Conservation (phyloP, 2,329 filamentous ascomycete species). For the Sarocladium oryzae region DNA sequence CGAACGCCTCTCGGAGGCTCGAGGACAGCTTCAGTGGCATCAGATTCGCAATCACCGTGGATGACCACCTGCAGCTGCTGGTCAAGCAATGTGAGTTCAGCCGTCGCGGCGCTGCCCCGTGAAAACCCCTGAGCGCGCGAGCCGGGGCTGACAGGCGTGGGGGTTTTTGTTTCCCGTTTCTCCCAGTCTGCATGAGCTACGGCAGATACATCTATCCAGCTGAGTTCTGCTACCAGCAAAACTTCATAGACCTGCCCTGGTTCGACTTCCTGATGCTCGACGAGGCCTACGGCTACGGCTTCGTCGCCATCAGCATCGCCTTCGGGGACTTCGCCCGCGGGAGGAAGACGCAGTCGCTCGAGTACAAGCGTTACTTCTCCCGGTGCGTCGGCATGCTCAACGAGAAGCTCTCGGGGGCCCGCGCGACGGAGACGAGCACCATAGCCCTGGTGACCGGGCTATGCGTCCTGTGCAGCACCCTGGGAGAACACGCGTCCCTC, state of each 20-base stretch:
- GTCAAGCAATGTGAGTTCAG: background rate
- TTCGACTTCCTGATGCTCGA: conserved; percentile 21
- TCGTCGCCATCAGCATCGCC: conserved; percentile 16
- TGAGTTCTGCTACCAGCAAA: conserved; percentile 8
- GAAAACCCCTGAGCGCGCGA: too few relatives aligned
- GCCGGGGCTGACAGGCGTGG: background rate
- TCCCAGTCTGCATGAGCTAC: conserved; percentile 7
- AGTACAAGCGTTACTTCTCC: conserved; percentile 18
- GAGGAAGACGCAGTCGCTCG: conserved; percentile 11
- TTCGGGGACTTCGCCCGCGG: conserved; percentile 8
- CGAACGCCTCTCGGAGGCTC: background rate
- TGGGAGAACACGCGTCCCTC: conserved; percentile 16
- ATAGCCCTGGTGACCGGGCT: conserved; percentile 21
- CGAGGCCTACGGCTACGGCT: conserved; percentile 25
- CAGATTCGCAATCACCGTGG: background rate
- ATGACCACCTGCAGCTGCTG: background rate
- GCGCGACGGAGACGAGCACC: conserved; percentile 20
- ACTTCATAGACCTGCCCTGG: conserved; percentile 15
- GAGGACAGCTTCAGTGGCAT: background rate
- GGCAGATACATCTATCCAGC: conserved; percentile 4
- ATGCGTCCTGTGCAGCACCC: conserved; percentile 19
- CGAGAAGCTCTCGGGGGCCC: conserved; percentile 17
- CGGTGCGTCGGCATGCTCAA: conserved; percentile 22
- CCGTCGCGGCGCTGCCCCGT: background rate
- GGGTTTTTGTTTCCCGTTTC: too few relatives aligned